Evolutionary conservation across 2,329 filamentous ascomycete species (phyloP).

Genomic region (Ophiostoma sp.): DNA sequence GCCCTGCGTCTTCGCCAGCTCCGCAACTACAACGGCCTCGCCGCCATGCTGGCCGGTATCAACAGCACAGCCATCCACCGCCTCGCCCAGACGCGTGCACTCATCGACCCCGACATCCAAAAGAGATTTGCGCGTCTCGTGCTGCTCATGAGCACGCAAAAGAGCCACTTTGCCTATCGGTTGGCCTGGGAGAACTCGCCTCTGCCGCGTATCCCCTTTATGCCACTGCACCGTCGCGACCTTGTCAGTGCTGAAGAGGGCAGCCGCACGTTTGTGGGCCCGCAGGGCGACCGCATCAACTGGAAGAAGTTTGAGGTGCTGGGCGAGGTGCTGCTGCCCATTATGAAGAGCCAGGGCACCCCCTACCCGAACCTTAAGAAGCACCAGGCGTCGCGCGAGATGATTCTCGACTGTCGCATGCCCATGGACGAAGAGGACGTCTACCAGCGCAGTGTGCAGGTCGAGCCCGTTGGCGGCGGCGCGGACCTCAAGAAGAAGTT

Average conservation of each 20-base stretch:
- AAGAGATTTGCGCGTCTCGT: conserved; percentile 87
- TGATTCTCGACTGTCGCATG: conserved; percentile 81
- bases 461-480: conserved; percentile 53
- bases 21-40: conserved; percentile 96
- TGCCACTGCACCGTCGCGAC: conserved; percentile 85
- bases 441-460: conserved; percentile 61
- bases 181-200: conserved; percentile 96
- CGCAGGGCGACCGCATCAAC: conserved; percentile 75
- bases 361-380: conserved; percentile 72
- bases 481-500: conserved; percentile 64
- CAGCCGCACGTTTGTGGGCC: conserved; percentile 82
- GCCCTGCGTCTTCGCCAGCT: conserved; percentile 81
- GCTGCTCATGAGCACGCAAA: conserved; percentile 89
- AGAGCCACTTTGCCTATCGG: conserved; percentile 93
- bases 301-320: conserved; percentile 99
- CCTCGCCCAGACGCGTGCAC: conserved; percentile 72
- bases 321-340: conserved; percentile 83
- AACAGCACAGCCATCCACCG: conserved; percentile 86
- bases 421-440: conserved; percentile 81
- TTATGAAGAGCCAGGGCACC: conserved; percentile 87
- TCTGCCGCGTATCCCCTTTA: conserved; percentile 85
- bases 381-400: conserved; percentile 68
- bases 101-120: conserved; percentile 69
- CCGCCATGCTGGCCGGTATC: conserved; percentile 90
- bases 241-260: conserved; percentile 90